These are phyloP conservation scores for Curvularia hawaiiensis DNA, from an alignment of 2,329 filamentous ascomycete species.

Conservation along the genomic window DNA sequence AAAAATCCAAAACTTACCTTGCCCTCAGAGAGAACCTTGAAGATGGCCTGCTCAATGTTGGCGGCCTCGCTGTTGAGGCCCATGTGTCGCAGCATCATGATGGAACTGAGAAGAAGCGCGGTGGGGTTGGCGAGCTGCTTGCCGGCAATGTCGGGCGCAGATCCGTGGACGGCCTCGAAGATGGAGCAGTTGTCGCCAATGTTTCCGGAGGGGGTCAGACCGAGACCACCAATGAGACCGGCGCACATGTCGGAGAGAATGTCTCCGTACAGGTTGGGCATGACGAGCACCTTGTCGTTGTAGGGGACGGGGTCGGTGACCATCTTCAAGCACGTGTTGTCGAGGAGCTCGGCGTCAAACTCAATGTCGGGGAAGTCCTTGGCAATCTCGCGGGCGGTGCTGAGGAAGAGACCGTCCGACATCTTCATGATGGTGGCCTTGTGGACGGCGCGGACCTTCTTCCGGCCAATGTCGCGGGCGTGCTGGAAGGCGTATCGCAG, in stretches of 20 bases:
- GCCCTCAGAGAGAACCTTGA: slow-evolving; percentile 93
- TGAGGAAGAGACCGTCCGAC: slow-evolving; percentile 97
- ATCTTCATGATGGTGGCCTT: slow-evolving; percentile 99
- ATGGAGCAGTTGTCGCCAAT: slow-evolving; percentile 99
- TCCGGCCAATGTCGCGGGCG: slow-evolving; percentile 88
- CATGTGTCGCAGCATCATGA: slow-evolving; percentile 99
- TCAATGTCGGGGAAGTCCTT: slow-evolving; percentile 96
- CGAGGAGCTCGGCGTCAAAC: slow-evolving; percentile 96
- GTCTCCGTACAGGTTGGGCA: slow-evolving; percentile 98
- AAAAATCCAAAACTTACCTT: slow-evolving; percentile 63
- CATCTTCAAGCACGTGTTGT: slow-evolving; percentile 99
- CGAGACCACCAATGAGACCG: slow-evolving; percentile 95
- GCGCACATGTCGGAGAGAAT: slow-evolving; percentile 99
- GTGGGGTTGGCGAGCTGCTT: slow-evolving; percentile 97
- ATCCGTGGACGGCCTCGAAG: slow-evolving; percentile 99
- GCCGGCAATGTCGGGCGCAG: slow-evolving; percentile 93
- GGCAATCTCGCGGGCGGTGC: slow-evolving; percentile 79
- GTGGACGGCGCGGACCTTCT: slow-evolving; percentile 97
- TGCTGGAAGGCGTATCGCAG: slow-evolving; percentile 98
- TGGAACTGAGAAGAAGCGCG: slow-evolving; percentile 89
- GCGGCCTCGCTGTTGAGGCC: slow-evolving; percentile 80
- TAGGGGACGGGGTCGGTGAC: slow-evolving; percentile 94
- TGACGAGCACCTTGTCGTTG: slow-evolving; percentile 98
- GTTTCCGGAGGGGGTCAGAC: slow-evolving; percentile 96
- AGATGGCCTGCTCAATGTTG: slow-evolving; percentile 93